A percentile compares a stretch with the other conserved stretches of the same genome.
phyloP scores from a whole-genome alignment of 2,329 filamentous ascomycete genomes.

The Sporothrix brasiliensis region DNA sequence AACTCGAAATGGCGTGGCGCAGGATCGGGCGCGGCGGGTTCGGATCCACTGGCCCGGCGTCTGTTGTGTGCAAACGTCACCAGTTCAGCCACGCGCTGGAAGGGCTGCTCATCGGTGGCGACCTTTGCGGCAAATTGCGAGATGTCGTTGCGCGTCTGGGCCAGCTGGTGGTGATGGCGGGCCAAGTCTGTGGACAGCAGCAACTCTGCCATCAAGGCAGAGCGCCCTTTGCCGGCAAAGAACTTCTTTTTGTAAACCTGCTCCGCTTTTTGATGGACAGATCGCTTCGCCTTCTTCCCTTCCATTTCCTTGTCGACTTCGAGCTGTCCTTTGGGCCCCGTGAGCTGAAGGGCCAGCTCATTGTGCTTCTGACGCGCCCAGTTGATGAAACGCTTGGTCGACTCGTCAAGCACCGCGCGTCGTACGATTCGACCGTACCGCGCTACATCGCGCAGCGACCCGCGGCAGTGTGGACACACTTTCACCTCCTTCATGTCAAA shows the following conservation, averaged over 20 bases:
- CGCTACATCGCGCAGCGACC: constrained; percentile 49
- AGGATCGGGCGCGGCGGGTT: not conserved
- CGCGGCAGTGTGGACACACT: constrained; percentile 61
- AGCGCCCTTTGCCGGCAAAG: not conserved
- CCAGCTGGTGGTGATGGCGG: not conserved
- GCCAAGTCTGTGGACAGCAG: not conserved
- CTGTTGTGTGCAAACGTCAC: constrained; percentile 48
- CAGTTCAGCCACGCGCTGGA: constrained; percentile 51
- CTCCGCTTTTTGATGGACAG: not conserved
- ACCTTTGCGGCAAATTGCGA: not conserved
- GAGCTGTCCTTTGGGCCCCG: constrained; percentile 39
- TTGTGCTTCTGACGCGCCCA: constrained; percentile 48
- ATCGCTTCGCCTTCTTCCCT: not conserved
- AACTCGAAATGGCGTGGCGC: constrained; percentile 41
- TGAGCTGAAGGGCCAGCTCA: constrained; percentile 39
- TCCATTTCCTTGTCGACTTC: constrained; percentile 30
- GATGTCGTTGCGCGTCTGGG: not conserved
- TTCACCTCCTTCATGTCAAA: constrained; percentile 26
- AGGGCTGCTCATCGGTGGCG: constrained; percentile 52
- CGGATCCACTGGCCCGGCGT: not conserved
- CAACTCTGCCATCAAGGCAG: not conserved
- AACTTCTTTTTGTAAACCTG: not conserved
- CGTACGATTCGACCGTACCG: constrained; percentile 66
- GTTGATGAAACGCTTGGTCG: constrained; percentile 64
- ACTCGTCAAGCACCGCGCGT: constrained; percentile 62